Evolutionary conservation across 1,284 basidiomycete genomes (phyloP), one percentile per base, ranked within the genome.

Genomic region (Exsudoporus floridanus): DNA sequence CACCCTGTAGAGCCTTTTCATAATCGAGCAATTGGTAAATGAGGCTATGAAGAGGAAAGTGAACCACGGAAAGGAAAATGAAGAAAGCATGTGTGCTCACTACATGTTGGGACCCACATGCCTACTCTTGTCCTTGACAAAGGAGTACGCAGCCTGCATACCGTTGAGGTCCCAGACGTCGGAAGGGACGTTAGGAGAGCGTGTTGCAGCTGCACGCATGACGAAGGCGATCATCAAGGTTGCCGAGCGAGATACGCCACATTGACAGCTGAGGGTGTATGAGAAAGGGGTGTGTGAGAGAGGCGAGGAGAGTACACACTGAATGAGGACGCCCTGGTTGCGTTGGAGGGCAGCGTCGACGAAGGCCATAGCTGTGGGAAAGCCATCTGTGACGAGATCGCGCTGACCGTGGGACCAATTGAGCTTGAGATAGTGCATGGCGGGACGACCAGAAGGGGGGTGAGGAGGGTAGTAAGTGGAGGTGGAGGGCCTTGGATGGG

Each of bases 11-110:
- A 50, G 82, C 80, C 55, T 93, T 88, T 70, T 95, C 93, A 72
- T 95, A 98, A 67, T 97, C 94, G 64, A 96, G 80, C 36, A 98
- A 80, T 74, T 97, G 94, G 79, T 96, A 98, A 71, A 98, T 96
- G 67, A 98, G 86, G 51, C 93, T 95, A 65, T 57, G 55, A 53
- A 50, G 48, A 52, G 34, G 46, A 31, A 55, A 52, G 57, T 67
- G 49, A 57, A 62, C 55, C 48, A 51, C 33, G 49, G 53, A 50
- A 49, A 49, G 16, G 48, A 55, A 45, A 61, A 63, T 60, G 64
- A 65, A 65, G 43, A 35, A 7, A 16, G 49, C 40, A 59, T 47
- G 54, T 48, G 44, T 45, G 86, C 92, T 74, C 74, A 94, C 91
- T 90, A 92, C 84, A 96, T 95, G 72, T 98, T 98, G 39, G 96